Evolutionary conservation across 768 basidiomycete species (phyloP), one percentile per base, ranked within the genome.

Genomic region (Calocybe gangraenosa): DNA sequence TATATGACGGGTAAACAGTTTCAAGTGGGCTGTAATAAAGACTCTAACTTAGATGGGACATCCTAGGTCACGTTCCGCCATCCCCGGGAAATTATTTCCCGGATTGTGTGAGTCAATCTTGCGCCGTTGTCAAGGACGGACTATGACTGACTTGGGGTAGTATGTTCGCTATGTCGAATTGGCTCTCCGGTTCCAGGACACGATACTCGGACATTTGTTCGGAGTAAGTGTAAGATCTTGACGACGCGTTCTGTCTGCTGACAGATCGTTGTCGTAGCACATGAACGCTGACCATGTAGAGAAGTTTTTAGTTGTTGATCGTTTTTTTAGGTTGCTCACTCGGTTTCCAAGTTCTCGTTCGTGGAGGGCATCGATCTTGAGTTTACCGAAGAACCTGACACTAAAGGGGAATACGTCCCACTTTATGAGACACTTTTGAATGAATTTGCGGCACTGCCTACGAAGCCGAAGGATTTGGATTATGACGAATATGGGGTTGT

Each of bases 261-360:
- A 58, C 37, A 33, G 7, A 47, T 60, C 50, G 31, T 14, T 33
- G 48, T 44, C 22, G 34, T 47, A 85, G 82, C 84, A 92, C 62
- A 86, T 86, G 87, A 92, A 93, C 63, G 76, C 79, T 14, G 91
- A 94, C 67, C 82, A 84, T 65, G 84, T 84, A 73, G 35, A 54
- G 36, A 30, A 45, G 28, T 46, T 38, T 32, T 44, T 46, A 17
- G 33, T 11, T 46, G 17, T 20, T 30, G 13, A 37, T 34, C 22
- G 35, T 8, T 13, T n/a, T 41, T 39, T 59, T 33, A 49, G 48
- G 47, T 44, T 21, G 39, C 36, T 48, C 14, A 35, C 14, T 7
- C 14, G 5, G 34, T 32, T 34, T 22, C 10, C 28, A 36, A 81
- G 80, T 82, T 81, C 58, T 75, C 73, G 48, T 78, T 79, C 51